phyloP scores from a whole-genome alignment of 768 basidiomycete species.

The Phaeotremella fagi region DNA sequence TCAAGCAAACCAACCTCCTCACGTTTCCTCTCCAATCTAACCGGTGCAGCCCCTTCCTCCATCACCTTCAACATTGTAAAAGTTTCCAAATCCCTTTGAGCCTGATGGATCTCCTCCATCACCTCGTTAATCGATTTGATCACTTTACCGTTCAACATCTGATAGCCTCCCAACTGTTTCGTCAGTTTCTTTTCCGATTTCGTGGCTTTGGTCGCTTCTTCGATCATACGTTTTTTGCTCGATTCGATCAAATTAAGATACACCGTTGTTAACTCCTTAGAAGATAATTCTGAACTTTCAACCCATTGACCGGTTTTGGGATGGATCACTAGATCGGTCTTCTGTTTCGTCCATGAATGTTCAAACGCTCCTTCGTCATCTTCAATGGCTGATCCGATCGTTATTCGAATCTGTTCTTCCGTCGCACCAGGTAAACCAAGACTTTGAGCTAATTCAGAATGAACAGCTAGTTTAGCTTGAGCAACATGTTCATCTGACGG shows the following conservation, averaged over 20 bases:
- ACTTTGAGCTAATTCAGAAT: conserved; percentile 69
- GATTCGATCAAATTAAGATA: conserved; percentile 61
- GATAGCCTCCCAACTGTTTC: conserved; percentile 85
- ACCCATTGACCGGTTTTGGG: conserved; percentile 61
- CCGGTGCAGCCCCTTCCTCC: conserved; percentile 72
- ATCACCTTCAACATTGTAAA: conserved; percentile 67
- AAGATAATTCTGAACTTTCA: conserved; percentile 52
- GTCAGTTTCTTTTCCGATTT: conserved; percentile 89
- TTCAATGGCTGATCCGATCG: conserved; percentile 61
- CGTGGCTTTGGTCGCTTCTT: conserved; percentile 70
- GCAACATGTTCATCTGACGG: conserved; percentile 64
- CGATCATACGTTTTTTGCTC: conserved; percentile 66
- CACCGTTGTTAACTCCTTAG: conserved; percentile 55
- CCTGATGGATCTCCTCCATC: conserved; percentile 63
- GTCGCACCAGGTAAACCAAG: conserved; percentile 82
- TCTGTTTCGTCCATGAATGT: conserved; percentile 62
- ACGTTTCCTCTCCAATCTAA: conserved; percentile 68
- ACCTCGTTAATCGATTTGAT: conserved; percentile 35
- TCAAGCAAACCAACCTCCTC: conserved; percentile 83
- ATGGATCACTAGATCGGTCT: conserved; percentile 63
- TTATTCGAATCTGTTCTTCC: conserved; percentile 71
- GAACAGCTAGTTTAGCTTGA: conserved; percentile 65
- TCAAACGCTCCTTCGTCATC: conserved; percentile 59
- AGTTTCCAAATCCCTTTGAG: conserved; percentile 68
- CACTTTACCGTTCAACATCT: conserved; percentile 65